Evolutionary conservation across 441 rosid species (phyloP).

Genomic region (Gossypium schwendimanii): DNA sequence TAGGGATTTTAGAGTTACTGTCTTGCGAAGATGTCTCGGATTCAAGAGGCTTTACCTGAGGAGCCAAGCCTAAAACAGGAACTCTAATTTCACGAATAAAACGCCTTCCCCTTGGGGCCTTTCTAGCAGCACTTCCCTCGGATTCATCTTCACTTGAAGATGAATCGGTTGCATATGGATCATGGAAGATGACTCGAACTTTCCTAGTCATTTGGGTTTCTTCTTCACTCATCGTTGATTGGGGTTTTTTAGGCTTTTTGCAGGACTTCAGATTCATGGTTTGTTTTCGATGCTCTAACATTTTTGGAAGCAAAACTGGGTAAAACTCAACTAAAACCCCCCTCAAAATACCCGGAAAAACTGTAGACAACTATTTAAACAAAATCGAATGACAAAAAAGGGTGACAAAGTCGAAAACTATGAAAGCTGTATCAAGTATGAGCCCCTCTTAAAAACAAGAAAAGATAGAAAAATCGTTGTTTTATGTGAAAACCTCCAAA

Average conservation of each 20-base stretch:
- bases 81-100: slow-evolving; percentile 47
- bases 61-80: slow-evolving; percentile 24
- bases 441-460: slow-evolving; percentile 58
- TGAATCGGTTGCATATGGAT: slow-evolving; percentile 85
- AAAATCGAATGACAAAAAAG: not conserved
- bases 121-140: not conserved
- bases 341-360: slow-evolving; percentile 28
- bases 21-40: slow-evolving; percentile 52
- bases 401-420: not conserved
- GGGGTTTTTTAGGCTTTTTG: slow-evolving; percentile 22
- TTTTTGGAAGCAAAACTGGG: slow-evolving; percentile 19
- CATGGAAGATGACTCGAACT: slow-evolving; percentile 57
- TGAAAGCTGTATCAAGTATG: slow-evolving; percentile 32
- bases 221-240: slow-evolving; percentile 20
- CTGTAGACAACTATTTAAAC: not conserved
- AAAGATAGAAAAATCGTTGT: slow-evolving; percentile 45
- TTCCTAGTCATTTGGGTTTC: slow-evolving; percentile 36
- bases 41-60: slow-evolving; percentile 15
- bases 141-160: slow-evolving; percentile 77
- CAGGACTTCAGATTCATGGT: slow-evolving; percentile 22
- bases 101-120: slow-evolving; percentile 27
- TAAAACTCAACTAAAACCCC: slow-evolving; percentile 29
- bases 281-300: slow-evolving; percentile 32
- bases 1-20: slow-evolving; percentile 33
- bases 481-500: slow-evolving; percentile 66